Evolutionary conservation across 2,329 filamentous ascomycete genomes (phyloP).

Genomic region (Talaromyces pinophilus): DNA sequence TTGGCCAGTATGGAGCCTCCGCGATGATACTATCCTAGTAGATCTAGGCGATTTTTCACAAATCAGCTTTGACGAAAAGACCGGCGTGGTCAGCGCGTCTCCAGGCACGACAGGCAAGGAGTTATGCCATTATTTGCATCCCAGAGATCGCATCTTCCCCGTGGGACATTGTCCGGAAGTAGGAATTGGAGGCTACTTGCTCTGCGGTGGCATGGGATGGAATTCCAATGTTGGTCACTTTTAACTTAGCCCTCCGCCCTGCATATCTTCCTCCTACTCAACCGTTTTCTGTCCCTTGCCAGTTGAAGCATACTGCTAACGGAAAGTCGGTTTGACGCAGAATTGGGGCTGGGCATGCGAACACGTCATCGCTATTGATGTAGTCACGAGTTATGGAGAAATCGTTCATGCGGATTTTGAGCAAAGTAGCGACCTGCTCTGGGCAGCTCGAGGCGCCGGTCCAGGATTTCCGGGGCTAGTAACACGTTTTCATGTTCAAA

Average conservation of each 20-base stretch:
- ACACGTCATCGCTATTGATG: slow-evolving; percentile 45
- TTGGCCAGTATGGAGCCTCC: slow-evolving; percentile 34
- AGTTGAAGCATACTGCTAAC: neutral
- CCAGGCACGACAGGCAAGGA: slow-evolving; percentile 4
- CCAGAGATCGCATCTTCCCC: slow-evolving; percentile 1
- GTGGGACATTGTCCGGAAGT: slow-evolving; percentile 8
- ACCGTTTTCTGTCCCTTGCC: neutral
- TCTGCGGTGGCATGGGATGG: slow-evolving; percentile 13
- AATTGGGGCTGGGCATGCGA: slow-evolving; percentile 53
- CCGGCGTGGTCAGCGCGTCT: neutral
- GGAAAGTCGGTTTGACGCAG: neutral
- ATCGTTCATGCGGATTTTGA: slow-evolving; percentile 26
- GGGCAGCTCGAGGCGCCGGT: slow-evolving; percentile 52
- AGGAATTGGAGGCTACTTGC: slow-evolving; percentile 5
- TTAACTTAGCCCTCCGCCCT: neutral
- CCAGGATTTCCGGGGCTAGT: slow-evolving; percentile 52
- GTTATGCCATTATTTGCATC: neutral
- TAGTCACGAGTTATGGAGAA: slow-evolving; percentile 47
- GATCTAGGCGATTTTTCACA: neutral
- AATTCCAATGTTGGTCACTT: slow-evolving; percentile 12
- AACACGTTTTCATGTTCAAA: slow-evolving; percentile 52
- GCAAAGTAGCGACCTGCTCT: slow-evolving; percentile 49
- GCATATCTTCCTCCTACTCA: neutral
- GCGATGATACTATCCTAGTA: neutral
- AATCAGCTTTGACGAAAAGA: neutral